phyloP scores from a whole-genome alignment of 2,329 filamentous ascomycete genomes.

The Apiospora koreana region DNA sequence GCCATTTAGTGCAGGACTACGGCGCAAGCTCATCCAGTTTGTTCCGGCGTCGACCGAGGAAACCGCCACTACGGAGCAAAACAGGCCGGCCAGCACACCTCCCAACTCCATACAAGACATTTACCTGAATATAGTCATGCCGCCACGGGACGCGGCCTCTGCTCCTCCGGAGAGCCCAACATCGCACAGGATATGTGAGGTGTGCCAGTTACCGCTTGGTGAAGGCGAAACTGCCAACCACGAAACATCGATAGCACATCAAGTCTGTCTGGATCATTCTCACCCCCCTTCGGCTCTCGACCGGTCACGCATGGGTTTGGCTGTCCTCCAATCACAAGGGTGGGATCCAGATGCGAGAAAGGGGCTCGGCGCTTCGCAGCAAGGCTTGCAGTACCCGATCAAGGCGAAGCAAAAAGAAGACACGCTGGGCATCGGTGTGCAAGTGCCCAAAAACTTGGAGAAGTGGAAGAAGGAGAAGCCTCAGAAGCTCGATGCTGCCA shows the following conservation, averaged over 20 bases:
- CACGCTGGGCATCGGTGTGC: constrained; percentile 70
- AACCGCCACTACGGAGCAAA: constrained; percentile 26
- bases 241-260: constrained; percentile 67
- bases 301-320: constrained; percentile 68
- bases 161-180: constrained; percentile 16
- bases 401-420: constrained; percentile 73
- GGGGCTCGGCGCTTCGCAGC: constrained; percentile 70
- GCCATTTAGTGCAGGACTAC: constrained; percentile 58
- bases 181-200: constrained; percentile 46
- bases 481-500: constrained; percentile 67
- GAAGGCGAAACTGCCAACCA: constrained; percentile 39
- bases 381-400: constrained; percentile 76
- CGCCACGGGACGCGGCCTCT: constrained; percentile 31
- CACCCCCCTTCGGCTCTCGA: constrained; percentile 73
- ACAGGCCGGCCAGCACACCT: constrained; percentile 23
- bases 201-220: constrained; percentile 61
- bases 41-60: constrained; percentile 52
- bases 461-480: constrained; percentile 41
- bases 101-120: constrained; percentile 51
- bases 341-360: constrained; percentile 73
- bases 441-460: constrained; percentile 40
- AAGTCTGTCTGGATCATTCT: constrained; percentile 68
- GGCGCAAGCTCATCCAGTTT: constrained; percentile 56
- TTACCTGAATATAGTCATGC: constrained; percentile 69
- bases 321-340: constrained; percentile 65